These are phyloP conservation scores for Strigomonas galati DNA, from an alignment of 208 protist genomes.

Conservation along the genomic window DNA sequence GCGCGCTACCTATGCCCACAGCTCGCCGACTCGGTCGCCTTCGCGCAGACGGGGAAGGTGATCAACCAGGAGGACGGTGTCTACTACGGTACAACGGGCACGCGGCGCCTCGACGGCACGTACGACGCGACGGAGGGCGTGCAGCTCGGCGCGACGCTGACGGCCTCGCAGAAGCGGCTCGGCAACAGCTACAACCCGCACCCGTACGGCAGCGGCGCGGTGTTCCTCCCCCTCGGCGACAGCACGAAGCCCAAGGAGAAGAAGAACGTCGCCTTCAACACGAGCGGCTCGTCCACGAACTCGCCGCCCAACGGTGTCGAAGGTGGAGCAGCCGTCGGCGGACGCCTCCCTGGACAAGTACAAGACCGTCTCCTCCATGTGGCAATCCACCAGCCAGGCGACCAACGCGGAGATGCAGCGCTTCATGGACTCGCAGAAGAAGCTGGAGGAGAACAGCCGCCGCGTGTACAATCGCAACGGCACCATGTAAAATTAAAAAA, in stretches of 20 bases:
- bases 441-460: slow-evolving; percentile 50
- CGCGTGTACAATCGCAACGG: slow-evolving; percentile 34
- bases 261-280: slow-evolving; percentile 48
- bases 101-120: slow-evolving; percentile 35
- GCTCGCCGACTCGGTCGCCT: slow-evolving; percentile 42
- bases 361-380: slow-evolving; percentile 62
- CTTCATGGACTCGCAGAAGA: slow-evolving; percentile 74
- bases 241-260: slow-evolving; percentile 25
- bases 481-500: background rate
- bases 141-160: slow-evolving; percentile 19
- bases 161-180: slow-evolving; percentile 26
- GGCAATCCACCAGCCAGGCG: slow-evolving; percentile 83
- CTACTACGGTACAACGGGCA: slow-evolving; percentile 33
- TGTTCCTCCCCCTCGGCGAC: slow-evolving; percentile 30
- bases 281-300: background rate
- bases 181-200: slow-evolving; percentile 58
- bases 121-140: slow-evolving; percentile 27
- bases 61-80: slow-evolving; percentile 57
- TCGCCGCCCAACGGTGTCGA: background rate
- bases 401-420: slow-evolving; percentile 60
- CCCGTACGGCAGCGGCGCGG: slow-evolving; percentile 74
- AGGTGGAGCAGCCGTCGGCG: background rate
- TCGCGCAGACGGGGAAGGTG: slow-evolving; percentile 45
- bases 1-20: slow-evolving; percentile 45
- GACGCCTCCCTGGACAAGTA: slow-evolving; percentile 16